Evolutionary conservation across 106 monocot species (phyloP), one percentile per base, ranked within the genome.

Genomic region (Amphibolis antarctica): DNA sequence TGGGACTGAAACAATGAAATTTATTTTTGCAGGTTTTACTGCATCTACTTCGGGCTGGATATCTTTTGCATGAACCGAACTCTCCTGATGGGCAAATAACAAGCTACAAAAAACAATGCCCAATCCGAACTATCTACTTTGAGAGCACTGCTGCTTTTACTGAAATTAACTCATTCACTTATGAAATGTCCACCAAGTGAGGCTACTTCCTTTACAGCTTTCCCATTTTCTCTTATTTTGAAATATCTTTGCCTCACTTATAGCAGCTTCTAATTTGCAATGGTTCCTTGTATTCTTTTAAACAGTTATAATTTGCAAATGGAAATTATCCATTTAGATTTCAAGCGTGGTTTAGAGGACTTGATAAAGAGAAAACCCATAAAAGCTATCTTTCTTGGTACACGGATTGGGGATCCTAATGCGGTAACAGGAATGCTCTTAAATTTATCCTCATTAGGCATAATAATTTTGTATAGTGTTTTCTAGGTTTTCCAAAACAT

Each of bases 401-500:
- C 98, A n/a, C 75, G 98, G 69, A 98, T 98, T 73, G 98, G 98
- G 22, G 98, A 98, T 75, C 98, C 98, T 36, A 98, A 98, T 85
- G 98, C 98, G 56, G 96, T 98, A 86, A 17, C 71, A 14, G 46
- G 44, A 27, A 29, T 42, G 28, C 43, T 25, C 55, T 55, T 29
- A 44, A 25, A 68, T 25, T 17, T 42, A 42, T 12, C 58, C 71
- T 21, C 9, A 59, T 31, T 43, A 54, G 30, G 66, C n/a, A 18
- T 45, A 24, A 20, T 48, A 29, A 61, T 43, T 27, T 26, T 51
- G 1, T 42, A 24, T 9, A 26, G 1, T 28, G 23, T 44, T 0
- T 19, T 36, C 18, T 19, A 17, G 13, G 49, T 42, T 9, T 12
- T 26, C 47, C 14, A 63, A 63, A 10, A 63, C 15, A 36, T 28